Percentiles rank a stretch among this genome's conserved stretches.
Evolutionary conservation across 2,329 filamentous ascomycete species (phyloP).

Genomic region (Teratosphaeria zuluensis): DNA sequence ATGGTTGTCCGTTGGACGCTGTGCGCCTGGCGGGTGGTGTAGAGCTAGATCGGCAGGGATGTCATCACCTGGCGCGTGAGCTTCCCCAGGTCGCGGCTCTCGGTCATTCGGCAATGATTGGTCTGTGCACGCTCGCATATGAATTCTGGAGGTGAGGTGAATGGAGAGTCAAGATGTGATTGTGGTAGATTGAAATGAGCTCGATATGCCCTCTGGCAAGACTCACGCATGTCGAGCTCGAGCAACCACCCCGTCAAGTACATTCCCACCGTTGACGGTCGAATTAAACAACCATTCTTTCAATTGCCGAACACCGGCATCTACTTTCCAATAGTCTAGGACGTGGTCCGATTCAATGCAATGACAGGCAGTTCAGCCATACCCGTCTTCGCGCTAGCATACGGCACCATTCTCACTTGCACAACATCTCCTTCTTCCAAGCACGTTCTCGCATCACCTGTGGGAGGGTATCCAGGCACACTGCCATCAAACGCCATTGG

Average conservation of each 20-base stretch:
- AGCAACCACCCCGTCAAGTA: not conserved
- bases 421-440: slow-evolving; percentile 11
- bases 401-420: slow-evolving; percentile 26
- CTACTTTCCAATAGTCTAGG: not conserved
- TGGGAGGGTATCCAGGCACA: slow-evolving; percentile 23
- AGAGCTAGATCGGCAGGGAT: not conserved
- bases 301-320: not conserved
- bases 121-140: not conserved
- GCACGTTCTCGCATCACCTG: slow-evolving; percentile 17
- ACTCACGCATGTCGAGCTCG: not conserved
- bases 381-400: slow-evolving; percentile 28
- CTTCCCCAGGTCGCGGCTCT: not conserved
- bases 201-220: no score
- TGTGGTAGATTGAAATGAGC: no score
- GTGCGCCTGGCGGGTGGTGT: not conserved
- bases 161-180: not conserved
- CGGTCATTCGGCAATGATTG: not conserved
- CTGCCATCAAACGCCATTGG: slow-evolving; percentile 16
- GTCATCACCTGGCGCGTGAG: not conserved
- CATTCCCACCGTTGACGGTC: no score
- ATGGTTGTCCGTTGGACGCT: not conserved
- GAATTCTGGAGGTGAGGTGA: not conserved
- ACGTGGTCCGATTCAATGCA: not conserved
- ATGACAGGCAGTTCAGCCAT: slow-evolving; percentile 29
- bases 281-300: not conserved